A percentile compares a stretch with the other conserved stretches of the same genome.
These are phyloP conservation scores for Moesziomyces sp. DNA, from an alignment of 1,284 basidiomycete species.

Conservation along the genomic window DNA sequence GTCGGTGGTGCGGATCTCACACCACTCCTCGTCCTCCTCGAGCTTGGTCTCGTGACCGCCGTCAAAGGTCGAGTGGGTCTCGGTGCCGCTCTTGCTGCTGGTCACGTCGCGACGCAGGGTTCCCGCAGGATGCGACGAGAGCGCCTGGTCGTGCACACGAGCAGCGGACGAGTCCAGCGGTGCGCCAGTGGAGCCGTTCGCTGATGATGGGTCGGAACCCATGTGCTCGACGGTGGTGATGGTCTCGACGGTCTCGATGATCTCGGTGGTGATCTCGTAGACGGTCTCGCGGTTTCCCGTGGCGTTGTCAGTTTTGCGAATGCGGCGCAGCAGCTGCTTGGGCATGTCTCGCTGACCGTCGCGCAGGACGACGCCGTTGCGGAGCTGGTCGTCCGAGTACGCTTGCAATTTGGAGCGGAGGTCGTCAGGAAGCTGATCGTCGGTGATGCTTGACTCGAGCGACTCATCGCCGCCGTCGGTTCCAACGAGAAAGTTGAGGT, in stretches of 20 bases:
- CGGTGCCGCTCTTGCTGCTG: slow-evolving; percentile 31
- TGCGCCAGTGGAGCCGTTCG: no score
- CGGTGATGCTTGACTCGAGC: slow-evolving; percentile 29
- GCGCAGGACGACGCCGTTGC: slow-evolving; percentile 33
- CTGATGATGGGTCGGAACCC: not conserved
- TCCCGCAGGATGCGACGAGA: not conserved
- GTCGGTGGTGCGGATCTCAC: slow-evolving; percentile 42
- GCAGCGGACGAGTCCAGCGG: not conserved
- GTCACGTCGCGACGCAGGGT: slow-evolving; percentile 39
- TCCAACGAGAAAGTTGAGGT: slow-evolving; percentile 54
- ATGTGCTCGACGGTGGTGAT: slow-evolving; percentile 55
- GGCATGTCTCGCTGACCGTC: slow-evolving; percentile 16
- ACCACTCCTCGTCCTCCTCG: slow-evolving; percentile 51
- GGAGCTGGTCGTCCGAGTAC: slow-evolving; percentile 41
- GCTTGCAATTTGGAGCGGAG: slow-evolving; percentile 26
- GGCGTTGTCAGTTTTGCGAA: slow-evolving; percentile 43
- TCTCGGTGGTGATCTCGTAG: slow-evolving; percentile 70
- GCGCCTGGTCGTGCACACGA: not conserved
- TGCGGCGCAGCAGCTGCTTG: slow-evolving; percentile 37
- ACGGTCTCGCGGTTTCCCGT: slow-evolving; percentile 59
- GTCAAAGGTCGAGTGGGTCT: slow-evolving; percentile 41
- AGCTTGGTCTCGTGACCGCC: slow-evolving; percentile 38
- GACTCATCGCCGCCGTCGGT: slow-evolving; percentile 56
- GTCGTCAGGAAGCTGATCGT: slow-evolving; percentile 51
- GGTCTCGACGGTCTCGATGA: slow-evolving; percentile 65